Evolutionary conservation across 164 flowering plant species (phyloP).

Genomic region (Litsea cubeba): DNA sequence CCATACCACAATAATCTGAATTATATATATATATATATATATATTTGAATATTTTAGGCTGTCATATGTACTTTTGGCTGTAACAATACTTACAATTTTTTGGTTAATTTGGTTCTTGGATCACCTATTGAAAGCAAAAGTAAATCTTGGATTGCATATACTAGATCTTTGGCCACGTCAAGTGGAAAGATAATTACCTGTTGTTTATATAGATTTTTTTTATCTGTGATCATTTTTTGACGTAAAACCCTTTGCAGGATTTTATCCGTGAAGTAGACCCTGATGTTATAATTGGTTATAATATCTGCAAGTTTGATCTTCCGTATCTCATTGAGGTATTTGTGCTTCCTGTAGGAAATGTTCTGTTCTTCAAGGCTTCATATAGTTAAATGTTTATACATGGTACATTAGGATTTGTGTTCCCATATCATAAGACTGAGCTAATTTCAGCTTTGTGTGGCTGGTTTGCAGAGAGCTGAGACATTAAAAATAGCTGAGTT

Average conservation of each 20-base stretch:
- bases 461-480: constrained; percentile 67
- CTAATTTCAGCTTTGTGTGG: constrained; percentile 8
- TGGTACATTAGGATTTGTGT: neutral
- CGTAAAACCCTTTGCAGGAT: constrained; percentile 47
- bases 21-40: too few relatives aligned
- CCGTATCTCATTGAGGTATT: constrained; percentile 95
- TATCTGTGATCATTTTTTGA: neutral
- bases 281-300: constrained; percentile 96
- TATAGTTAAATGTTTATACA: too few relatives aligned
- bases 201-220: neutral
- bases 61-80: too few relatives aligned
- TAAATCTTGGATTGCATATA: neutral
- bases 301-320: constrained; percentile 98
- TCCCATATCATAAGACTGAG: neutral
- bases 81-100: too few relatives aligned
- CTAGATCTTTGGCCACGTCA: neutral
- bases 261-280: constrained; percentile 89
- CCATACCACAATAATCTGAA: too few relatives aligned
- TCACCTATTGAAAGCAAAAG: neutral
- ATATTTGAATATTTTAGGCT: neutral
- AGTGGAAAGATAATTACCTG: neutral
- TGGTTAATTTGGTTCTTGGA: neutral
- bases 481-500: constrained; percentile 76
- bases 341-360: constrained; percentile 2
- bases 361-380: neutral